A percentile compares a stretch with the other conserved stretches of the same genome.
Conservation (phyloP, 768 basidiomycete species). For the Megacollybia marginata region DNA sequence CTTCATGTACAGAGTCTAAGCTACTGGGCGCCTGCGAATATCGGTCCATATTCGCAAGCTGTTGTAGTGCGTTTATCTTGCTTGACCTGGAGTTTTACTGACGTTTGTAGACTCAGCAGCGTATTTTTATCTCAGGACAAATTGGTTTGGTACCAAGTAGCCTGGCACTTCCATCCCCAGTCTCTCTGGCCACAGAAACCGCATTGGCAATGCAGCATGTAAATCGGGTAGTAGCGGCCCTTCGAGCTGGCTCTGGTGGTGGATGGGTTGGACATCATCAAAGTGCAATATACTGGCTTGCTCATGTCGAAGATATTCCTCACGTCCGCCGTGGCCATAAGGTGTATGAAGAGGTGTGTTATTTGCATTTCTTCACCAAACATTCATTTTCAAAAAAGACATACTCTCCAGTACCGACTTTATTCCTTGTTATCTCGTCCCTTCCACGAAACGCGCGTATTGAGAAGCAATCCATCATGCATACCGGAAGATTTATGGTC, state of each 20-base stretch:
- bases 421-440: slow-evolving; percentile 56
- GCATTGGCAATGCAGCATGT: slow-evolving; percentile 80
- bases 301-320: slow-evolving; percentile 26
- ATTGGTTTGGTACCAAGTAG: slow-evolving; percentile 82
- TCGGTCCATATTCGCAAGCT: slow-evolving; percentile 96
- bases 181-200: slow-evolving; percentile 52
- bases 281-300: slow-evolving; percentile 69
- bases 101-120: slow-evolving; percentile 52
- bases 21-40: slow-evolving; percentile 99
- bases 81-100: not conserved
- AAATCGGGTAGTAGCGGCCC: slow-evolving; percentile 52
- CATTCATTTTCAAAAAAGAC: not conserved
- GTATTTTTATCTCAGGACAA: slow-evolving; percentile 89
- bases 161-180: slow-evolving; percentile 57
- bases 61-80: slow-evolving; percentile 49
- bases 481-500: slow-evolving; percentile 53
- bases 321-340: slow-evolving; percentile 34
- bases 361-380: not conserved
- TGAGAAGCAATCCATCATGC: slow-evolving; percentile 71
- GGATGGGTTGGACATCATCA: slow-evolving; percentile 61
- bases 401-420: slow-evolving; percentile 20
- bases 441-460: slow-evolving; percentile 67
- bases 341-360: slow-evolving; percentile 9
- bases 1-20: slow-evolving; percentile 94
- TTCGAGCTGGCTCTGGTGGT: slow-evolving; percentile 46